A percentile compares a stretch with the other conserved stretches of the same genome.
phyloP scores from a whole-genome alignment of 345 rosid species.

The Eucalyptus marginata region DNA sequence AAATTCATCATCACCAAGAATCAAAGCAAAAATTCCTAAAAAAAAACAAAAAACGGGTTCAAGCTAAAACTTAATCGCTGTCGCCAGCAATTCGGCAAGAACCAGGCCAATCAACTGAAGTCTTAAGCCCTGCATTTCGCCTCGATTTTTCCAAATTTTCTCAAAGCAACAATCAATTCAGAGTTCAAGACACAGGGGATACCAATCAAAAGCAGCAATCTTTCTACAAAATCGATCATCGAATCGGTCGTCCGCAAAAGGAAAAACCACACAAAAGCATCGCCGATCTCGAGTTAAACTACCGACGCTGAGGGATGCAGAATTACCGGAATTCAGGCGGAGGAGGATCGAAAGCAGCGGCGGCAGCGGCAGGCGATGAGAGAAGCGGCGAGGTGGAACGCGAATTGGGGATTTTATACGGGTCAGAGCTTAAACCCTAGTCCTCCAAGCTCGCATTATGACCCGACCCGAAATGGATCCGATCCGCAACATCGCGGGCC shows the following conservation, averaged over 20 bases:
- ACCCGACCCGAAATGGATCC: not conserved
- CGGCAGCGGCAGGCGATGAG: not conserved
- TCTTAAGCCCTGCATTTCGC: not conserved
- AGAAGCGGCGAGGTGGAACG: not conserved
- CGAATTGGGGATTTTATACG: not conserved
- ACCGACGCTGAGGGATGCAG: not conserved
- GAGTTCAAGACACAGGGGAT: not conserved
- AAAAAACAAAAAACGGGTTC: not conserved
- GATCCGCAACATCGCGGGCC: not conserved
- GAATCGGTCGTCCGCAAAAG: not conserved
- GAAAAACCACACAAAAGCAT: not conserved
- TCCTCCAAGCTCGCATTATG: not conserved
- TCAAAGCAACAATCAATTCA: not conserved
- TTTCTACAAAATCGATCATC: not conserved
- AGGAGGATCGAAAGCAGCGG: not conserved
- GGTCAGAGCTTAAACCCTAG: not conserved
- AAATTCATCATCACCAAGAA: not conserved
- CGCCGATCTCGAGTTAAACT: not conserved
- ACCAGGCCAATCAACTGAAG: not conserved
- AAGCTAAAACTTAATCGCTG: not conserved
- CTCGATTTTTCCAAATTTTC: not conserved
- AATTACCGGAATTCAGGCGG: not conserved
- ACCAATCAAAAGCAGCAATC: not conserved
- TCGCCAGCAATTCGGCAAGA: not conserved
- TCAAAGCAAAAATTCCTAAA: not conserved